Base-by-base conservation (phyloP, 495 filamentous ascomycete genomes). In the Coniosporium apollinis region DNA sequence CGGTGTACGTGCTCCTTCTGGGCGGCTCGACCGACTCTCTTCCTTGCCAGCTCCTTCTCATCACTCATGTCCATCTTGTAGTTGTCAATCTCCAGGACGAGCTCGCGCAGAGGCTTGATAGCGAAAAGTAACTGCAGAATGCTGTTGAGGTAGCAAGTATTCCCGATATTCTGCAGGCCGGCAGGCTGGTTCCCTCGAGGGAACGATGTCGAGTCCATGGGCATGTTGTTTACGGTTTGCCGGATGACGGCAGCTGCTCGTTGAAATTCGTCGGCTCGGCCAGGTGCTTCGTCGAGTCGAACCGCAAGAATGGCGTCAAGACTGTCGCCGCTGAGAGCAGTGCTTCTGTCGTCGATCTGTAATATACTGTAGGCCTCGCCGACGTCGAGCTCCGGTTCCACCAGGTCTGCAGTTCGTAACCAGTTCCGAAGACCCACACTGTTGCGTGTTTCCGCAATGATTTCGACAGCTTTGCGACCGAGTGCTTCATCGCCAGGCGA, bases 131-230 rank as follows among this genome's bases (percentile, higher is more conserved):
- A 96, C 47, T 99, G 89, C 9, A 99, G 58, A 20, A 99, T 66
- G 52, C 89, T 96, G 58, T 96, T 96, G 25, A 99, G 69, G 46
- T 99, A 99, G 55, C 89, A 99, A 1, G 89, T 99, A 44, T 94
- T 94, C 28, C 87, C 84, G 42, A 94, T 87, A 43, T 96, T 99
- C 28, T 72, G 69, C 9, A 96, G 64, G 0, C 89, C 89, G 34
- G 87, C 76, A 5, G 86, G 85, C 61, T 74, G 74, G 10, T 71
- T 60, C 1, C 39, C 35, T 7, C 44, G 19, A 9, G 51, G 51
- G 9, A 19, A 20, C 10, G 15, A 24, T 33, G 7, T 19, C 1
- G 22, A 15, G 11, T 19, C 16, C 33, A 26, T 13, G 2, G 9
- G 9, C 24, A 26, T 26, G n/a, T n/a, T n/a, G n/a, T n/a, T n/a